Evolutionary conservation across 805 yeast species (phyloP).

Genomic region (Cyberlindnera bimundalis): DNA sequence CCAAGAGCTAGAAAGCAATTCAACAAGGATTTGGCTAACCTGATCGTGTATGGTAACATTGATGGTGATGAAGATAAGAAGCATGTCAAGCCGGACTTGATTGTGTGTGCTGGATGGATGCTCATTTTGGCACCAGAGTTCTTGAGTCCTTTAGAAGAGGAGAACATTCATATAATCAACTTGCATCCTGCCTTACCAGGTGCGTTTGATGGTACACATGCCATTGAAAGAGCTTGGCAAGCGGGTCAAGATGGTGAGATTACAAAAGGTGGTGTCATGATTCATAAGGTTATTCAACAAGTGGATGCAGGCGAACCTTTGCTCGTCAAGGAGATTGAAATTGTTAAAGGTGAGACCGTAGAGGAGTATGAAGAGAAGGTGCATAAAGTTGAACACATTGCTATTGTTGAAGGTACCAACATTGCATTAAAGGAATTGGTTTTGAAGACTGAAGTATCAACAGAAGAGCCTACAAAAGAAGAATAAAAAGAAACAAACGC

Average conservation of each 20-base stretch:
- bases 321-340: slow-evolving; percentile 71
- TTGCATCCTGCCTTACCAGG: slow-evolving; percentile 98
- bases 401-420: slow-evolving; percentile 88
- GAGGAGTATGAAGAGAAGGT: slow-evolving; percentile 81
- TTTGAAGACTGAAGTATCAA: slow-evolving; percentile 3
- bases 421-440: slow-evolving; percentile 43
- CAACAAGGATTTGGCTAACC: slow-evolving; percentile 72
- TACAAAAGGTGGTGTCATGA: slow-evolving; percentile 87
- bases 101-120: slow-evolving; percentile 99
- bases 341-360: slow-evolving; percentile 67
- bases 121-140: slow-evolving; percentile 79
- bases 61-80: slow-evolving; percentile 31
- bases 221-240: slow-evolving; percentile 94
- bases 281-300: slow-evolving; percentile 92
- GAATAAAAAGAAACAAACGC: background rate
- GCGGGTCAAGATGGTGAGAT: slow-evolving; percentile 86
- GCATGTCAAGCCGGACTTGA: slow-evolving; percentile 66
- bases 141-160: slow-evolving; percentile 57
- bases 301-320: slow-evolving; percentile 94
- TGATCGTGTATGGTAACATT: slow-evolving; percentile 50
- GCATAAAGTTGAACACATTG: slow-evolving; percentile 80
- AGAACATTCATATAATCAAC: slow-evolving; percentile 76
- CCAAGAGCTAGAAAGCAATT: slow-evolving; percentile 60
- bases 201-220: slow-evolving; percentile 94
- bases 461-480: background rate